These are phyloP conservation scores for Colletotrichum liriopes DNA, from an alignment of 2,329 filamentous ascomycete species.

Conservation along the genomic window DNA sequence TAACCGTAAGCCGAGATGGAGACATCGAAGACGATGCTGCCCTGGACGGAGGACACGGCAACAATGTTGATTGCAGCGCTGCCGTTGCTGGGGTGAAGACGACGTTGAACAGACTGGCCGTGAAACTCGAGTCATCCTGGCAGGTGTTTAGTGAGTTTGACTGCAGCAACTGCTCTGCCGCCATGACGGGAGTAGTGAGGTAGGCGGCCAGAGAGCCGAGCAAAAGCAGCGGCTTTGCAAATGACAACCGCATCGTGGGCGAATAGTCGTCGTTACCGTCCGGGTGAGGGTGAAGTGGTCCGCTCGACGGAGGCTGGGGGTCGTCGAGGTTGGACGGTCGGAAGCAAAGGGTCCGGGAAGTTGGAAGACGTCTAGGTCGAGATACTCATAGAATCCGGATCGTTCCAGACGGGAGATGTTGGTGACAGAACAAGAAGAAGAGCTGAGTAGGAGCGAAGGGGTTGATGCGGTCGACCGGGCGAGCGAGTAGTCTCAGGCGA, in stretches of 20 bases:
- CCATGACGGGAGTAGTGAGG: constrained; percentile 58
- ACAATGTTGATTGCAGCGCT: constrained; percentile 82
- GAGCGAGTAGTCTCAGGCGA: constrained; percentile 4
- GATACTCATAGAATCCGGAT: constrained; percentile 30
- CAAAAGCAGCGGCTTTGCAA: constrained; percentile 61
- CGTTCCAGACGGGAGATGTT: constrained; percentile 36
- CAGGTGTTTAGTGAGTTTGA: constrained; percentile 90
- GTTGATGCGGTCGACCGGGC: constrained; percentile 10
- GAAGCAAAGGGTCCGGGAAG: constrained; percentile 14
- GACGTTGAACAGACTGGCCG: constrained; percentile 91
- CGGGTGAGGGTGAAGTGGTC: constrained; percentile 9
- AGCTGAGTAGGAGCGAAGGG: constrained; percentile 8
- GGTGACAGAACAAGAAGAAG: not conserved
- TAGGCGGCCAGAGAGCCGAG: constrained; percentile 62
- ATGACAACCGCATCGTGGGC: constrained; percentile 64
- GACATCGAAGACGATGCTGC: constrained; percentile 85
- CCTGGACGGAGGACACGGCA: constrained; percentile 86
- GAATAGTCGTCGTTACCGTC: constrained; percentile 23
- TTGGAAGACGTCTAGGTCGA: constrained; percentile 35
- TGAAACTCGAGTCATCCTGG: constrained; percentile 87
- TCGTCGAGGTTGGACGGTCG: constrained; percentile 18
- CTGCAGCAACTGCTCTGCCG: constrained; percentile 78
- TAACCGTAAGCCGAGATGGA: constrained; percentile 88
- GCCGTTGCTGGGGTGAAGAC: constrained; percentile 81
- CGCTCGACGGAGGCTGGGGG: constrained; percentile 6